Evolutionary conservation across 2,329 filamentous ascomycete genomes (phyloP).

Genomic region (Trichophyton mentagrophytes): DNA sequence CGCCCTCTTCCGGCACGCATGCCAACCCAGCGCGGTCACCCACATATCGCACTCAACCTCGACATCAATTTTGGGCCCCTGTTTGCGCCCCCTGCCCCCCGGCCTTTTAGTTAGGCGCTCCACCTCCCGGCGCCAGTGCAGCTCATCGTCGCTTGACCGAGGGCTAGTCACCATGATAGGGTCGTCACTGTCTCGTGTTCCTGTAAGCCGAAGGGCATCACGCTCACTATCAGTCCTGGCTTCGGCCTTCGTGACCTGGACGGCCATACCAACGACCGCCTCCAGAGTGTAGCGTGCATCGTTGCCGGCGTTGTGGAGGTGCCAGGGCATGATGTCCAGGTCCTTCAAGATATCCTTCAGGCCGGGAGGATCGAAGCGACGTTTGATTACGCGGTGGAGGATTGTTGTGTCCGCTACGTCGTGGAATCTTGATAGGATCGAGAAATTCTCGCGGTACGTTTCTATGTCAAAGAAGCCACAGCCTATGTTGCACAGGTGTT

Average conservation of each 20-base stretch:
- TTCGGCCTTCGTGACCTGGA: slow-evolving; percentile 20
- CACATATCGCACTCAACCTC: slow-evolving; percentile 15
- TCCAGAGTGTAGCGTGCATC: slow-evolving; percentile 71
- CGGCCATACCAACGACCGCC: slow-evolving; percentile 53
- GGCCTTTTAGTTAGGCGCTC: slow-evolving; percentile 12
- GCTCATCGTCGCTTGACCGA: slow-evolving; percentile 3
- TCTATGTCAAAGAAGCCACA: slow-evolving; percentile 30
- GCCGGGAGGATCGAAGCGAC: slow-evolving; percentile 45
- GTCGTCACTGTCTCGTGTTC: too few relatives aligned
- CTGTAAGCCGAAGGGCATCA: too few relatives aligned
- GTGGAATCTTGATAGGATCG: slow-evolving; percentile 28
- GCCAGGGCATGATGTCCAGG: slow-evolving; percentile 48
- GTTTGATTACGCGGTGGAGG: slow-evolving; percentile 53
- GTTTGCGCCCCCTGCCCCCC: slow-evolving; percentile 6
- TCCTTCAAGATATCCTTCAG: slow-evolving; percentile 43
- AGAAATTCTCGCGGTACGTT: not conserved
- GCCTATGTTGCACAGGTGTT: slow-evolving; percentile 54
- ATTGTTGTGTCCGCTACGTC: slow-evolving; percentile 60
- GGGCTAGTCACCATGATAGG: not conserved
- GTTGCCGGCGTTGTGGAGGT: slow-evolving; percentile 79
- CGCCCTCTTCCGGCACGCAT: slow-evolving; percentile 9
- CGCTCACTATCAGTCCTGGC: not conserved
- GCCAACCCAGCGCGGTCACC: slow-evolving; percentile 15
- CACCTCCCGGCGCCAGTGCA: slow-evolving; percentile 15
- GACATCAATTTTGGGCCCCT: too few relatives aligned